Evolutionary conservation across 2,329 filamentous ascomycete species (phyloP).

Genomic region (Nectriaceae sp.): DNA sequence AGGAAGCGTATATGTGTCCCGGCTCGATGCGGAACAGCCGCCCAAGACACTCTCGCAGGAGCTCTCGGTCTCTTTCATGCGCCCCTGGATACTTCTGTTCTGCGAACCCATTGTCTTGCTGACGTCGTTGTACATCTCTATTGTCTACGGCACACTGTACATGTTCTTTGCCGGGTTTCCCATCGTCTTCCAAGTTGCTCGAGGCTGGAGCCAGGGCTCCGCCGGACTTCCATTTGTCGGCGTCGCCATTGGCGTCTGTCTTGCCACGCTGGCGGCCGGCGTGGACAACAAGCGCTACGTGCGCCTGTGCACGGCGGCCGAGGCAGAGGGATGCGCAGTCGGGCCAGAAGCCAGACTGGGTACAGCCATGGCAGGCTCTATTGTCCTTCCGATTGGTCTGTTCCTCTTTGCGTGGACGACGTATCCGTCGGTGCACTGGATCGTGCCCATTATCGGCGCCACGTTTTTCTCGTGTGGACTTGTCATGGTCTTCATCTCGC

Average conservation of each 20-base stretch:
- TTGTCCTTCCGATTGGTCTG: conserved; percentile 56
- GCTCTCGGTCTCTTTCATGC: conserved; percentile 25
- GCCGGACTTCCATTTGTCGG: conserved; percentile 60
- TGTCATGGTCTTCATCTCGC: conserved; percentile 61
- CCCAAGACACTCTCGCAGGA: conserved; percentile 34
- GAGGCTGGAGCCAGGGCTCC: conserved; percentile 54
- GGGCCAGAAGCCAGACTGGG: conserved; percentile 62
- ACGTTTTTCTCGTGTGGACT: conserved; percentile 49
- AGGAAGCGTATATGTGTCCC: conserved; percentile 51
- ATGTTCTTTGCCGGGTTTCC: conserved; percentile 50
- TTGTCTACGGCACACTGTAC: conserved; percentile 50
- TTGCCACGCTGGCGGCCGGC: conserved; percentile 51
- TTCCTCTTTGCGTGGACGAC: conserved; percentile 65
- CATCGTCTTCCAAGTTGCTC: conserved; percentile 55
- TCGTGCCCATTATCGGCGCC: conserved; percentile 40
- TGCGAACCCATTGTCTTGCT: conserved; percentile 63
- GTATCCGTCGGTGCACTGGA: conserved; percentile 51
- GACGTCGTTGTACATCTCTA: conserved; percentile 59
- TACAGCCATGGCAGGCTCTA: conserved; percentile 54
- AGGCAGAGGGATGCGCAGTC: conserved; percentile 48
- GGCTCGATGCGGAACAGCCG: conserved; percentile 30
- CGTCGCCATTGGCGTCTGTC: conserved; percentile 58
- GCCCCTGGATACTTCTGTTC: conserved; percentile 63
- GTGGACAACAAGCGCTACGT: conserved; percentile 51
- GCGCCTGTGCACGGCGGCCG: conserved; percentile 19